Conservation (phyloP, 2,329 filamentous ascomycete species). For the Xenoacremonium recifei region DNA sequence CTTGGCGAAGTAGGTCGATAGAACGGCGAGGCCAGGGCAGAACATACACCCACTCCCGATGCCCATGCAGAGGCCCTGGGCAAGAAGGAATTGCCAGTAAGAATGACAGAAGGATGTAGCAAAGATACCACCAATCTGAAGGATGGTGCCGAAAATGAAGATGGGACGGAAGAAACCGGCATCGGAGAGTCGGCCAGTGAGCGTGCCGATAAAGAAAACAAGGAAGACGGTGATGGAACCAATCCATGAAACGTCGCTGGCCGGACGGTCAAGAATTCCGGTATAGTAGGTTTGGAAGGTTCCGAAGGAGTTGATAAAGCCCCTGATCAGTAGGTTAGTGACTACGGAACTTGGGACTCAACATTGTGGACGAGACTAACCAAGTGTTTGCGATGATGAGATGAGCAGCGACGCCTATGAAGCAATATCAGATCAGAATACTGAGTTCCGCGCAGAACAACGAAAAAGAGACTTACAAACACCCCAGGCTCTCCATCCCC, state of each 20-base stretch:
- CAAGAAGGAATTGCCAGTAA: constrained; percentile 58
- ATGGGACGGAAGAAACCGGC: constrained; percentile 50
- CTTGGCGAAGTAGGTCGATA: constrained; percentile 64
- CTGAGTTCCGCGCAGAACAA: no score
- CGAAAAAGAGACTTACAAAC: constrained; percentile 32
- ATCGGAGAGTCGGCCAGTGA: constrained; percentile 53
- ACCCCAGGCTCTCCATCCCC: constrained; percentile 46
- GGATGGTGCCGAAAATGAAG: constrained; percentile 37
- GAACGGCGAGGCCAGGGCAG: constrained; percentile 61
- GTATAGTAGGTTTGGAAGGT: constrained; percentile 54
- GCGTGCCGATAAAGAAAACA: constrained; percentile 53
- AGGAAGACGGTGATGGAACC: constrained; percentile 54
- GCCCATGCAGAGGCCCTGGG: constrained; percentile 57
- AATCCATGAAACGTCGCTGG: constrained; percentile 48
- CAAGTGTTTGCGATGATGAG: constrained; percentile 50
- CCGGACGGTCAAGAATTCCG: constrained; percentile 12
- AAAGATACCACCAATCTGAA: constrained; percentile 50
- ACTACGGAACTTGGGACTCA: not conserved
- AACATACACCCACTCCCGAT: constrained; percentile 63
- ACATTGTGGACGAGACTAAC: constrained; percentile 19
- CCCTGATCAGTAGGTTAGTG: constrained; percentile 30
- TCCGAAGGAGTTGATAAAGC: constrained; percentile 54
- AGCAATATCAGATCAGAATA: not conserved
- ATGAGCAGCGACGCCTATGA: constrained; percentile 29
- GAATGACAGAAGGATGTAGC: constrained; percentile 40